Conservation (phyloP, 805 yeast genomes). For the Diddensiella santjacobensis region DNA sequence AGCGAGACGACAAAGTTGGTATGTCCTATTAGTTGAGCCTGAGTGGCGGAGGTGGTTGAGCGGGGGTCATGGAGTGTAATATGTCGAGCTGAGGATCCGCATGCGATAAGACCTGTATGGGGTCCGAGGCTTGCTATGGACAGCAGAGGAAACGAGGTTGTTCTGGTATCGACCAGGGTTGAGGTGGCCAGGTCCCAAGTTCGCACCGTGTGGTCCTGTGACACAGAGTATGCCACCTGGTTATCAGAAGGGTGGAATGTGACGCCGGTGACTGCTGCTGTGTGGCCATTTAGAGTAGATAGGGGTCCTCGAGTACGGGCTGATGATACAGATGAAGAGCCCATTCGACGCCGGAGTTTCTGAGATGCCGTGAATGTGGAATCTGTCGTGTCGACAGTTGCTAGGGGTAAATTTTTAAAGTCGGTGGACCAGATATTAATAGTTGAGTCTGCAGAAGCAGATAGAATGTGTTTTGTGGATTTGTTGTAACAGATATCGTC, state of each 20-base stretch:
- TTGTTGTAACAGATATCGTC: conserved; percentile 62
- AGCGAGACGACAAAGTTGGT: conserved; percentile 83
- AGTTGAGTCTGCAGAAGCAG: conserved; percentile 78
- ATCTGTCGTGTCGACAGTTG: conserved; percentile 31
- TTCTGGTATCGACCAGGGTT: conserved; percentile 79
- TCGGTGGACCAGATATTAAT: conserved; percentile 88
- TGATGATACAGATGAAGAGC: conserved; percentile 62
- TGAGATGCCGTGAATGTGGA: conserved; percentile 70
- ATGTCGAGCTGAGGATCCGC: conserved; percentile 98
- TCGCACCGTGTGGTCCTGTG: conserved; percentile 91
- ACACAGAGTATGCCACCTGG: conserved; percentile 87
- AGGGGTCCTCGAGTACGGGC: conserved; percentile 80
- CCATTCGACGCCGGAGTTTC: conserved; percentile 73
- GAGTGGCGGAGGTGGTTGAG: conserved; percentile 51
- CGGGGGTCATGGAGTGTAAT: conserved; percentile 93
- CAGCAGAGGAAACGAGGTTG: conserved; percentile 79
- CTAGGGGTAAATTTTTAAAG: conserved; percentile 74
- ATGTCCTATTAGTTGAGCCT: conserved; percentile 79
- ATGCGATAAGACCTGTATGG: conserved; percentile 62
- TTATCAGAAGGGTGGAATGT: conserved; percentile 67
- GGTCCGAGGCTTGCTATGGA: conserved; percentile 67
- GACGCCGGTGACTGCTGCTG: conserved; percentile 83
- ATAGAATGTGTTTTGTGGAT: conserved; percentile 58
- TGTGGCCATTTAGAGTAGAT: conserved; percentile 73
- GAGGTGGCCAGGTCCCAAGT: conserved; percentile 95